Conservation (phyloP, 306 rosid genomes). For the Prinsepia uniflora region DNA sequence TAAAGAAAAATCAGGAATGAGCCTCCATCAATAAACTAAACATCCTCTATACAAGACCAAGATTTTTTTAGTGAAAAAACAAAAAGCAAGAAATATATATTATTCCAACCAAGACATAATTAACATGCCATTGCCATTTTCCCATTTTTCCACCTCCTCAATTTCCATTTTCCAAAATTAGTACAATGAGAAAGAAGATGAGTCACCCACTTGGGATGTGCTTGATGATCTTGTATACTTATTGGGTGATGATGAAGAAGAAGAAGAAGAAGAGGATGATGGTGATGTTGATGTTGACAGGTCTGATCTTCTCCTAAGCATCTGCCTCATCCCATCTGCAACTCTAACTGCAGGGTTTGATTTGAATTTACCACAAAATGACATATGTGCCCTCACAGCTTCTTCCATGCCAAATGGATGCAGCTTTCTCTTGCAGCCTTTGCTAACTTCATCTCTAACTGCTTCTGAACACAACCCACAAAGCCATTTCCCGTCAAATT, state of each 20-base stretch:
- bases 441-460: conserved; percentile 75
- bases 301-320: conserved; percentile 84
- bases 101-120: conserved; percentile 28
- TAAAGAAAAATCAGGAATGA: conserved; percentile 15
- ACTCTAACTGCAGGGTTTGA: conserved; percentile 88
- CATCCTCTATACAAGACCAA: conserved; percentile 46
- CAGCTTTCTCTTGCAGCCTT: conserved; percentile 35
- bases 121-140: neutral
- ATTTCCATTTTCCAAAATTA: conserved; percentile 1
- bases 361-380: conserved; percentile 82
- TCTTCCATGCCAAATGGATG: conserved; percentile 65
- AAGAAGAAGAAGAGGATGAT: neutral
- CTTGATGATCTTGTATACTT: conserved; percentile 58
- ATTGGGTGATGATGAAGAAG: conserved; percentile 40
- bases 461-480: conserved; percentile 99
- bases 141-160: conserved; percentile 1
- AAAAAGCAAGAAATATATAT: conserved; percentile 8
- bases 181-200: conserved; percentile 55
- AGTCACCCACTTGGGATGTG: conserved; percentile 76
- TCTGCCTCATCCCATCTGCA: conserved; percentile 96
- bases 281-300: conserved; percentile 30
- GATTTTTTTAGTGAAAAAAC: conserved; percentile 1
- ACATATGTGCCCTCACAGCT: conserved; percentile 96
- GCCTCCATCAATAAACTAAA: conserved; percentile 26
- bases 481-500: conserved; percentile 87